A percentile compares a stretch with the other conserved stretches of the same genome.
Conservation (phyloP, 768 basidiomycete genomes). For the Collybiopsis confluens region DNA sequence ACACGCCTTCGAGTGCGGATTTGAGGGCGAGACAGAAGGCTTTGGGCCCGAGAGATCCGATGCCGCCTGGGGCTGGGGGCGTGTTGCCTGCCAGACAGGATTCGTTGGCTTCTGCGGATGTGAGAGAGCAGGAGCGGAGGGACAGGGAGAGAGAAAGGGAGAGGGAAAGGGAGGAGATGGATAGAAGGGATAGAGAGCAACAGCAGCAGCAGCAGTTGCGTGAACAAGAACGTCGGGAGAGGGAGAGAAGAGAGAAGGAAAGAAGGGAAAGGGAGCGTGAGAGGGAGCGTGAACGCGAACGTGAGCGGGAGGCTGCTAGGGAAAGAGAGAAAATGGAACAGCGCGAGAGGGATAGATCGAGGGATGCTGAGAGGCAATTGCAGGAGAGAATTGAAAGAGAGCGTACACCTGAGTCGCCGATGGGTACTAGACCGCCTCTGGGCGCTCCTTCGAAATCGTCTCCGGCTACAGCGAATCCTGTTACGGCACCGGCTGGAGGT, state of each 20-base stretch:
- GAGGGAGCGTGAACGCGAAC: neutral
- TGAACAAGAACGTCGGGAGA: too few species aligned
- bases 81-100: slow-evolving; percentile 47
- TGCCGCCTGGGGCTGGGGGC: slow-evolving; percentile 24
- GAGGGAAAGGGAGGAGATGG: slow-evolving; percentile 21
- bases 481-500: slow-evolving; percentile 39
- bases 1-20: slow-evolving; percentile 61
- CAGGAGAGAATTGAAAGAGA: neutral
- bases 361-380: neutral
- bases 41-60: slow-evolving; percentile 35
- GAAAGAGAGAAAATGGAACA: slow-evolving; percentile 12
- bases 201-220: neutral
- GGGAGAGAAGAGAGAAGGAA: too few species aligned
- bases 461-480: slow-evolving; percentile 44
- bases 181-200: slow-evolving; percentile 18
- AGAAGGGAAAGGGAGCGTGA: neutral
- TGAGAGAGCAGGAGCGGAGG: slow-evolving; percentile 23
- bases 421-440: slow-evolving; percentile 29
- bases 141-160: slow-evolving; percentile 29
- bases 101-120: slow-evolving; percentile 30
- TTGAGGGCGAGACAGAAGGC: slow-evolving; percentile 61
- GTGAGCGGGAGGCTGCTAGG: slow-evolving; percentile 20
- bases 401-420: slow-evolving; percentile 17
- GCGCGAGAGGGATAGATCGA: too few species aligned
- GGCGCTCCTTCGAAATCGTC: slow-evolving; percentile 33